These are phyloP conservation scores for Pleurozium schreberi DNA, from an alignment of 225 moss, liverwort and hornwort species.

Conservation along the genomic window DNA sequence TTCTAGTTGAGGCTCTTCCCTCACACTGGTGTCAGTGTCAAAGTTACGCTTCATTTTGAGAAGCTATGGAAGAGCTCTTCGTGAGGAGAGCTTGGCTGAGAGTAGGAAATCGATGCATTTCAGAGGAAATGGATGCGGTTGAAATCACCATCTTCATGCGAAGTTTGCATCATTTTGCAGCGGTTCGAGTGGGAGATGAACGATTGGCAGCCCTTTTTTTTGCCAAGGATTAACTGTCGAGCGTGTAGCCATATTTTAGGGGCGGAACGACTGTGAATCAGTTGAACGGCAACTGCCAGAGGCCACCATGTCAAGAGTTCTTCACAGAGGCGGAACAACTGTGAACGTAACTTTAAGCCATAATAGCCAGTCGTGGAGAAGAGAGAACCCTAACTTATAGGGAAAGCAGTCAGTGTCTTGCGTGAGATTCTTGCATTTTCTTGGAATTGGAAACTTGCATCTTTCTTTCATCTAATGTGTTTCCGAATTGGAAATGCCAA, in stretches of 20 bases:
- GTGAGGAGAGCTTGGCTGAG: not conserved
- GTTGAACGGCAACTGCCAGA: slow-evolving; percentile 20
- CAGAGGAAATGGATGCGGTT: not conserved
- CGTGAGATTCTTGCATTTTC: not conserved
- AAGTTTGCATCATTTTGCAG: not conserved
- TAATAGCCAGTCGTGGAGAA: not conserved
- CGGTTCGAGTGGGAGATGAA: not conserved
- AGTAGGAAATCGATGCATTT: not conserved
- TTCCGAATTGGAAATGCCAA: not conserved
- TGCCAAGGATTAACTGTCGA: not conserved
- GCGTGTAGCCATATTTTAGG: too few relatives aligned
- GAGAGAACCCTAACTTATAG: not conserved
- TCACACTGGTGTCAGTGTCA: not conserved
- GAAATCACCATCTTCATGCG: not conserved
- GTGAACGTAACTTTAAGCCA: not conserved
- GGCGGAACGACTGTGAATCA: too few relatives aligned
- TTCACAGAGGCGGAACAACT: not conserved
- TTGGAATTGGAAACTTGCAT: not conserved
- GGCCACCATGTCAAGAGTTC: not conserved
- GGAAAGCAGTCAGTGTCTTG: not conserved
- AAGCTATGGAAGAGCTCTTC: not conserved
- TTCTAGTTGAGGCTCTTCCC: not conserved
- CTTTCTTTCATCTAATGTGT: not conserved
- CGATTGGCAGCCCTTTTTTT: not conserved
- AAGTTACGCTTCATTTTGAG: not conserved